Conservation (phyloP, 768 basidiomycete species). For the Kwoniella mangroviensis region DNA sequence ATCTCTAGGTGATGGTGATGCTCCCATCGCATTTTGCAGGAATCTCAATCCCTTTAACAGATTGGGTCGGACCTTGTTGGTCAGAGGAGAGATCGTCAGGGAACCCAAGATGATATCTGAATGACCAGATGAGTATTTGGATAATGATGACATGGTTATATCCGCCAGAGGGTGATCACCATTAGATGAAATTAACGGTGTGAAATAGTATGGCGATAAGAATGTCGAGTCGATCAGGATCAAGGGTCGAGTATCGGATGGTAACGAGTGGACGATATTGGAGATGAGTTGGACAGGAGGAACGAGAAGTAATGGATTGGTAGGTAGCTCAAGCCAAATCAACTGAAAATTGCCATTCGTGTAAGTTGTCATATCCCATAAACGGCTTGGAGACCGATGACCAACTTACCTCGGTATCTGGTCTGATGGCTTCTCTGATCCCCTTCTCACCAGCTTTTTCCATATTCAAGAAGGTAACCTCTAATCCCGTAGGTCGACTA, state of each 20-base stretch:
- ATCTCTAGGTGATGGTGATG: constrained; percentile 71
- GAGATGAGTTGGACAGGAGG: constrained; percentile 78
- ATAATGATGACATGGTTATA: constrained; percentile 70
- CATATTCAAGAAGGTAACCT: constrained; percentile 79
- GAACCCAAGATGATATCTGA: constrained; percentile 92
- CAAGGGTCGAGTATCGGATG: constrained; percentile 62
- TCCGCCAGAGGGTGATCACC: constrained; percentile 65
- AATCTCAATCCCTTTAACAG: constrained; percentile 69
- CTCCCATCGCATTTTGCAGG: constrained; percentile 75
- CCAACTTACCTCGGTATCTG: constrained; percentile 77
- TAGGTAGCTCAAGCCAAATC: constrained; percentile 93
- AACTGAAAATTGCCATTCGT: constrained; percentile 62
- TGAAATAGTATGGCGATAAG: constrained; percentile 87
- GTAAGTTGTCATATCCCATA: neutral
- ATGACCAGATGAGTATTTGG: constrained; percentile 93
- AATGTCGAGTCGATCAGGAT: constrained; percentile 95
- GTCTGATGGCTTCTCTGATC: constrained; percentile 68
- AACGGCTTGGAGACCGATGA: neutral
- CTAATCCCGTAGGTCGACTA: constrained; percentile 47
- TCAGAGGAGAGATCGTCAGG: constrained; percentile 60
- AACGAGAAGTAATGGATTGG: constrained; percentile 88
- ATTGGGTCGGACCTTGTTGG: constrained; percentile 56
- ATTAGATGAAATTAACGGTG: constrained; percentile 68
- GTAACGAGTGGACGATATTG: constrained; percentile 67
- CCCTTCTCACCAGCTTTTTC: constrained; percentile 71